phyloP scores from a whole-genome alignment of 768 basidiomycete genomes.

The Amanita jacksonii region DNA sequence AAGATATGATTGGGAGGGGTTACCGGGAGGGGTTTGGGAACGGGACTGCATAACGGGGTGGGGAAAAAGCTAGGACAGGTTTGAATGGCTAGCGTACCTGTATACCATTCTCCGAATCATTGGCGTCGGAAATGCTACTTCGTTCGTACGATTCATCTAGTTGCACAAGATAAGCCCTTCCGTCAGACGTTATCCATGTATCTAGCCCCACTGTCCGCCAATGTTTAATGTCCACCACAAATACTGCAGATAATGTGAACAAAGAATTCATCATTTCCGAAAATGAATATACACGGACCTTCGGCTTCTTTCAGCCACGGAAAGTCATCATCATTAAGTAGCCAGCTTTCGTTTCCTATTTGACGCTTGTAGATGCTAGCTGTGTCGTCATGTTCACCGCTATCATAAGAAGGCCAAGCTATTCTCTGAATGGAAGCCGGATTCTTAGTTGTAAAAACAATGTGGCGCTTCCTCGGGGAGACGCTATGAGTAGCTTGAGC shows the following conservation, averaged over 20 bases:
- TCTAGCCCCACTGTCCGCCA: constrained; percentile 54
- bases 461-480: constrained; percentile 59
- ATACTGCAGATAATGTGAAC: constrained; percentile 31
- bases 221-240: constrained; percentile 53
- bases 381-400: constrained; percentile 26
- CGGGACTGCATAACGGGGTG: neutral
- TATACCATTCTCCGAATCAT: constrained; percentile 14
- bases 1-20: constrained; percentile 17
- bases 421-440: constrained; percentile 77
- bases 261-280: too few species aligned
- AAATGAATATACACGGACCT: constrained; percentile 22
- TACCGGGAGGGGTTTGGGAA: neutral
- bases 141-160: constrained; percentile 34
- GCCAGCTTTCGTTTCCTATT: constrained; percentile 61
- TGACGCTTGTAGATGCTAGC: constrained; percentile 22
- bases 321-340: constrained; percentile 53
- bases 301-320: constrained; percentile 70
- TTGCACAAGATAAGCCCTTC: constrained; percentile 70
- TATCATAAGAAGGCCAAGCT: constrained; percentile 62
- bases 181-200: constrained; percentile 81
- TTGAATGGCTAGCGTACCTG: neutral
- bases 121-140: constrained; percentile 13
- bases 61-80: neutral
- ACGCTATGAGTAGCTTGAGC: constrained; percentile 36
- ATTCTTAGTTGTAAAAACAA: constrained; percentile 64